A percentile compares a stretch with the other conserved stretches of the same genome.
Evolutionary conservation across 2,329 filamentous ascomycete genomes (phyloP).

Genomic region (Xenosphaeropsis pyriputrescens): DNA sequence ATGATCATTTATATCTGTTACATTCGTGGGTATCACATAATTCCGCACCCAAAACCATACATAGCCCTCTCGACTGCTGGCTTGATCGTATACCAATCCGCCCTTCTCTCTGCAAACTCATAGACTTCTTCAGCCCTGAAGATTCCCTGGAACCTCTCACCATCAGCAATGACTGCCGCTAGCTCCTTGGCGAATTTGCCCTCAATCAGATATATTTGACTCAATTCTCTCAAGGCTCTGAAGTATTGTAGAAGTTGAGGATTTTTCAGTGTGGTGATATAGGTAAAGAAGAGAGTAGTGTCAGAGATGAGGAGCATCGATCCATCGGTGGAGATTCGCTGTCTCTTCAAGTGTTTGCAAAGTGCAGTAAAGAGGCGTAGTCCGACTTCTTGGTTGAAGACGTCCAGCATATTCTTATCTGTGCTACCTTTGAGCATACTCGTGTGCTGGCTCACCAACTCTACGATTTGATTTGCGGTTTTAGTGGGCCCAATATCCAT

Average conservation of each 20-base stretch:
- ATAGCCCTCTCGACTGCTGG: slow-evolving; percentile 86
- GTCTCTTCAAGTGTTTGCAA: slow-evolving; percentile 95
- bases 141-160: slow-evolving; percentile 77
- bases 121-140: slow-evolving; percentile 84
- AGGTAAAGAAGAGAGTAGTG: slow-evolving; percentile 86
- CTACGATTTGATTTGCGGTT: slow-evolving; percentile 68
- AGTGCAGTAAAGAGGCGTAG: slow-evolving; percentile 80
- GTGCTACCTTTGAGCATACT: slow-evolving; percentile 88
- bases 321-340: slow-evolving; percentile 79
- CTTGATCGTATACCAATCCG: slow-evolving; percentile 89
- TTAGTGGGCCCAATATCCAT: slow-evolving; percentile 58
- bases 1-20: neutral
- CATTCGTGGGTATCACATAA: slow-evolving; percentile 48
- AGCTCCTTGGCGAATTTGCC: slow-evolving; percentile 61
- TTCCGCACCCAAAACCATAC: slow-evolving; percentile 79
- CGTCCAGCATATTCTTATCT: slow-evolving; percentile 94
- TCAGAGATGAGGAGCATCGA: slow-evolving; percentile 90
- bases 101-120: slow-evolving; percentile 77
- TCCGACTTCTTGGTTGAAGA: slow-evolving; percentile 96
- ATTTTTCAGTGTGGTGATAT: slow-evolving; percentile 70
- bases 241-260: slow-evolving; percentile 80
- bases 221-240: slow-evolving; percentile 76
- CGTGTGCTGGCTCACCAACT: slow-evolving; percentile 78
- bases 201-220: slow-evolving; percentile 67
- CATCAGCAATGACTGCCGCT: slow-evolving; percentile 87